phyloP scores from a whole-genome alignment of 2,329 filamentous ascomycete species.

The Metarhizium brunneum region DNA sequence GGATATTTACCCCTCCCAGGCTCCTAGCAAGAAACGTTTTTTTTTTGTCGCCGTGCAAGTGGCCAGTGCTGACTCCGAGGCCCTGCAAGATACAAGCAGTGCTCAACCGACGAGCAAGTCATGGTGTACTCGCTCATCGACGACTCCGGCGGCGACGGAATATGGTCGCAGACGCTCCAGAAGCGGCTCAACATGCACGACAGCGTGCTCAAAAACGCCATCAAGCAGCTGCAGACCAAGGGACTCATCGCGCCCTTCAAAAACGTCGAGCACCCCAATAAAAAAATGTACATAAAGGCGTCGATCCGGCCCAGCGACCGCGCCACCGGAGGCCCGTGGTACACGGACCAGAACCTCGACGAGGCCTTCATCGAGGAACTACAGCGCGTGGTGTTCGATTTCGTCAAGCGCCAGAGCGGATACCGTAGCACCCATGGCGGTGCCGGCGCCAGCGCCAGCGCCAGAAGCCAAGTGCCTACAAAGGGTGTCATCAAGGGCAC shows the following conservation, averaged over 20 bases:
- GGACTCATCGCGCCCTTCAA: constrained; percentile 82
- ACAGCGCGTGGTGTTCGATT: constrained; percentile 62
- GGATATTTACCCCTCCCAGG: no score
- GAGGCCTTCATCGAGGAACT: constrained; percentile 77
- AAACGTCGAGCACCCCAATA: constrained; percentile 80
- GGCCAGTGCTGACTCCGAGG: no score
- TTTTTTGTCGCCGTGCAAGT: no score
- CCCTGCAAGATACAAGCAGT: constrained; percentile 42
- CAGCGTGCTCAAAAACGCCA: constrained; percentile 66
- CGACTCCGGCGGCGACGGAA: constrained; percentile 71
- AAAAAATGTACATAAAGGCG: constrained; percentile 94
- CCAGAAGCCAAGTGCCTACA: constrained; percentile 39
- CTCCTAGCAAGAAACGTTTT: no score
- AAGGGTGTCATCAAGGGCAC: constrained; percentile 46
- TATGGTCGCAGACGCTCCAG: constrained; percentile 85
- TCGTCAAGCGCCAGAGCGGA: constrained; percentile 64
- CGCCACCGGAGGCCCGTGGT: constrained; percentile 90
- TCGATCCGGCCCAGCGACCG: constrained; percentile 78
- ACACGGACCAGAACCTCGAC: constrained; percentile 83
- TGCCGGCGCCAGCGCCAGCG: constrained; percentile 11
- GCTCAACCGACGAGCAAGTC: constrained; percentile 62
- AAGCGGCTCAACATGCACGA: constrained; percentile 75
- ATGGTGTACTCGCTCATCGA: constrained; percentile 88
- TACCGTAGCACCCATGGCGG: constrained; percentile 38
- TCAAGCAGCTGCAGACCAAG: constrained; percentile 77